A percentile compares a stretch with the other conserved stretches of the same genome.
Conservation (phyloP, 2,329 filamentous ascomycete genomes). For the Fusarium bactridioides region DNA sequence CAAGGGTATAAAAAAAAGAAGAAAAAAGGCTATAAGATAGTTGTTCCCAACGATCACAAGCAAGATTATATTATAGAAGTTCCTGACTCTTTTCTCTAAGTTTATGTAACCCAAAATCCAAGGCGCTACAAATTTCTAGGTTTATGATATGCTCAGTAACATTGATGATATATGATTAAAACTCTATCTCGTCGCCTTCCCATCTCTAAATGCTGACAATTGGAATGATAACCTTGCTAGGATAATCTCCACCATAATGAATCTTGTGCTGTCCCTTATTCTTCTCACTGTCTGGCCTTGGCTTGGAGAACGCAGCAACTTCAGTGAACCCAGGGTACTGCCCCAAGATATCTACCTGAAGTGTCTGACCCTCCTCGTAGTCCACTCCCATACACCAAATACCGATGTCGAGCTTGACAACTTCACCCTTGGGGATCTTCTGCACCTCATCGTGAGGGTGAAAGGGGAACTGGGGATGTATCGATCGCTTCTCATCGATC, state of each 20-base stretch:
- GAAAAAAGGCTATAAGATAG: background rate
- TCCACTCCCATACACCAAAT: conserved; percentile 20
- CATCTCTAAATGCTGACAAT: conserved; percentile 5
- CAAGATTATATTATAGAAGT: background rate
- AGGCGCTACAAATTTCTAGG: background rate
- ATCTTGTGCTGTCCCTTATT: conserved; percentile 23
- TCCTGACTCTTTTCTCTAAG: background rate
- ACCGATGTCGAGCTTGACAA: conserved; percentile 17
- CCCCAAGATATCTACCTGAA: conserved; percentile 9
- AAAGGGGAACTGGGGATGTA: conserved; percentile 12
- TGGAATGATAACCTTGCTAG: conserved; percentile 32
- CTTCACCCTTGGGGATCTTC: conserved; percentile 5
- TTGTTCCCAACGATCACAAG: no score
- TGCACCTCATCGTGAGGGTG: conserved; percentile 15
- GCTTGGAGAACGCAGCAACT: conserved; percentile 9
- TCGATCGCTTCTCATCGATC: background rate
- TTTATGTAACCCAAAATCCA: background rate
- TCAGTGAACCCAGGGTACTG: conserved; percentile 13
- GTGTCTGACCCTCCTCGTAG: background rate
- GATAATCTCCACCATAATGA: conserved; percentile 24
- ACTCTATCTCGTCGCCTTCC: background rate
- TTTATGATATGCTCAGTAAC: background rate
- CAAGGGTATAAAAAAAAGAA: background rate
- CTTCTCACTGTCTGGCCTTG: conserved; percentile 5
- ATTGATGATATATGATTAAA: background rate